phyloP scores from a whole-genome alignment of 768 basidiomycete species.

The Boletellus ananas region DNA sequence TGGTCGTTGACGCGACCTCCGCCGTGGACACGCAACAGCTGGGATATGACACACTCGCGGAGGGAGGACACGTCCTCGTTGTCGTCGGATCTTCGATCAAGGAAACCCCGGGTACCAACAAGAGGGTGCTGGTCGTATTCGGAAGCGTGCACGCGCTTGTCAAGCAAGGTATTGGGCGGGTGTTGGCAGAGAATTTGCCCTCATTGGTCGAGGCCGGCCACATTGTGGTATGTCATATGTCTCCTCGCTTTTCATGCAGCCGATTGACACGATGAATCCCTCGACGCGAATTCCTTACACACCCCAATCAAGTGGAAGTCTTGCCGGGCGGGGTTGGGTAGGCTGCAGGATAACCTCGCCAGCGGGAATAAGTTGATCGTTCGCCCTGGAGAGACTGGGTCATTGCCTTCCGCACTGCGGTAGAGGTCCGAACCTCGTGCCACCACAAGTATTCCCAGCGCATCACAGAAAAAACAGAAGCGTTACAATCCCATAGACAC shows the following conservation, averaged over 20 bases:
- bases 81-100: constrained; percentile 8
- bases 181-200: constrained; percentile 11
- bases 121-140: constrained; percentile 8
- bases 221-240: constrained; percentile 10
- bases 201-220: constrained; percentile 13
- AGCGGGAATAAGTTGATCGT: constrained; percentile 32
- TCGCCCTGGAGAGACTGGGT: constrained; percentile 32
- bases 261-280: neutral
- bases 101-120: constrained; percentile 14
- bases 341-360: constrained; percentile 33
- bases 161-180: constrained; percentile 14
- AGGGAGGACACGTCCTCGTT: constrained; percentile 29
- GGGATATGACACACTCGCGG: constrained; percentile 29
- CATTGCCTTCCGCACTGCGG: no score
- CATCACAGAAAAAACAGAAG: no score
- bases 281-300: neutral
- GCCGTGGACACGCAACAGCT: constrained; percentile 31
- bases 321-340: constrained; percentile 35
- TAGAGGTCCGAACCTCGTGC: no score
- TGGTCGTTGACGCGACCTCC: constrained; percentile 28
- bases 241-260: neutral
- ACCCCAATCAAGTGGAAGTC: constrained; percentile 25
- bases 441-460: no score
- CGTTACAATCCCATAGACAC: no score
- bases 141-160: constrained; percentile 8